Percentiles rank a stretch among this genome's conserved stretches.
phyloP scores from a whole-genome alignment of 2,329 filamentous ascomycete genomes.

The Pezicula radicicola region DNA sequence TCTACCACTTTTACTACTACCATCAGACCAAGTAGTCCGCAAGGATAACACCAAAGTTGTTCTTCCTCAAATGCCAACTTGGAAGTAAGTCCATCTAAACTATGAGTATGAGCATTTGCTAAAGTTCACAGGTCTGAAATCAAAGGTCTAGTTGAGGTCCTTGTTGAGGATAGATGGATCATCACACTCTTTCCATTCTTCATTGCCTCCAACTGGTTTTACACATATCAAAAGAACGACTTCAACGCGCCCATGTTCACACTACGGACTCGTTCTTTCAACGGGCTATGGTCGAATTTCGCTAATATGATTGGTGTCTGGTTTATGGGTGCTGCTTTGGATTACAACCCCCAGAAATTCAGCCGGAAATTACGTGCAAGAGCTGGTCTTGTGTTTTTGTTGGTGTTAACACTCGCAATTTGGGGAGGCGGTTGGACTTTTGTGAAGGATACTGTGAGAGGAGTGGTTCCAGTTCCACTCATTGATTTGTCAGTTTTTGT shows the following conservation, averaged over 20 bases:
- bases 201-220: constrained; percentile 74
- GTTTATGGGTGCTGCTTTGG: constrained; percentile 68
- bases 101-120: too few relatives aligned
- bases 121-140: constrained; percentile 53
- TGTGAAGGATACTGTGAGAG: constrained; percentile 49
- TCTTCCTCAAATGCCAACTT: constrained; percentile 83
- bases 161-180: constrained; percentile 68
- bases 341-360: constrained; percentile 43
- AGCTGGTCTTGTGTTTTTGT: constrained; percentile 54
- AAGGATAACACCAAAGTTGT: constrained; percentile 76
- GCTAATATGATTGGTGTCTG: constrained; percentile 76
- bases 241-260: constrained; percentile 70
- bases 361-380: constrained; percentile 66
- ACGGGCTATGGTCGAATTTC: constrained; percentile 69
- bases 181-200: constrained; percentile 76
- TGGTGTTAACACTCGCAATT: constrained; percentile 67
- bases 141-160: constrained; percentile 67
- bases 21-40: constrained; percentile 51
- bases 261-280: constrained; percentile 67
- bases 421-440: constrained; percentile 83
- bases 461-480: constrained; percentile 31
- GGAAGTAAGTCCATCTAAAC: constrained; percentile 40
- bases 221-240: constrained; percentile 72
- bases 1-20: not conserved
- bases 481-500: not conserved